A percentile compares a stretch with the other conserved stretches of the same genome.
Conservation (phyloP, 1,139 yeast genomes). For the Geotrichum cucujoidarum region DNA sequence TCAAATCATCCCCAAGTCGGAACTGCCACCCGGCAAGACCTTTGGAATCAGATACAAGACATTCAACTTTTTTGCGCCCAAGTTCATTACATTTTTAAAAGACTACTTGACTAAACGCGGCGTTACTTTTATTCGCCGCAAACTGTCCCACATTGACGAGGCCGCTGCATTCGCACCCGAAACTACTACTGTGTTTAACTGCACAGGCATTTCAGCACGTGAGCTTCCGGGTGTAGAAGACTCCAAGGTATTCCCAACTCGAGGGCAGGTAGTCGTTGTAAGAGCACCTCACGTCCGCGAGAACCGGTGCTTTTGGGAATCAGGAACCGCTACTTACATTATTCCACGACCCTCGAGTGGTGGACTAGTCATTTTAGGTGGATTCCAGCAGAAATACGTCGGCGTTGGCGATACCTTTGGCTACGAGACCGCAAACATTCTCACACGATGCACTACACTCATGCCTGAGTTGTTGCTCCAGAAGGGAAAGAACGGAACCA, state of each 20-base stretch:
- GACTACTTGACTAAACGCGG: slow-evolving; percentile 44
- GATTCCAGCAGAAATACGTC: slow-evolving; percentile 55
- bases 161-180: slow-evolving; percentile 39
- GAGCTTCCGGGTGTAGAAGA: slow-evolving; percentile 56
- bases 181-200: slow-evolving; percentile 55
- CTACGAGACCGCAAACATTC: slow-evolving; percentile 53
- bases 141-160: slow-evolving; percentile 50
- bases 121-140: slow-evolving; percentile 45
- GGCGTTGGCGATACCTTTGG: slow-evolving; percentile 54
- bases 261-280: slow-evolving; percentile 66
- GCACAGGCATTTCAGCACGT: slow-evolving; percentile 63
- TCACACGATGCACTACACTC: slow-evolving; percentile 50
- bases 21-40: slow-evolving; percentile 46
- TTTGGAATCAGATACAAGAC: slow-evolving; percentile 54
- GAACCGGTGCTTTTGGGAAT: slow-evolving; percentile 26
- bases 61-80: slow-evolving; percentile 67
- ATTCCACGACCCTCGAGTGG: slow-evolving; percentile 63
- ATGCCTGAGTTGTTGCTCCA: slow-evolving; percentile 48
- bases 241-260: slow-evolving; percentile 50
- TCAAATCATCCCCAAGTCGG: slow-evolving; percentile 23
- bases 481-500: not conserved
- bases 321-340: slow-evolving; percentile 42
- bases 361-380: slow-evolving; percentile 63
- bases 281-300: slow-evolving; percentile 41
- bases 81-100: slow-evolving; percentile 46